These are phyloP conservation scores for Eucalyptus sideroxylon DNA, from an alignment of 345 rosid species.

Conservation along the genomic window DNA sequence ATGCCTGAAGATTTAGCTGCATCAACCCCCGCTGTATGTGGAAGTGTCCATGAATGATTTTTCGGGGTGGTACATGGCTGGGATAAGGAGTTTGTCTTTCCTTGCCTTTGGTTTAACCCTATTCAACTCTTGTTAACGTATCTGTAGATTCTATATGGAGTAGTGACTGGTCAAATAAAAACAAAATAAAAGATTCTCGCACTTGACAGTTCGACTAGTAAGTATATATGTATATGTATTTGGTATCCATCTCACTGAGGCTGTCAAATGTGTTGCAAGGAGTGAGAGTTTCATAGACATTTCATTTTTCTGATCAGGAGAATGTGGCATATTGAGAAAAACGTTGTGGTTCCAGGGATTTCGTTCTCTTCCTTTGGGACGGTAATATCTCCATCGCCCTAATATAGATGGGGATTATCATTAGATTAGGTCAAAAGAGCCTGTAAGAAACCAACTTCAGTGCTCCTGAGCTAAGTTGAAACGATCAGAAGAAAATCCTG, in stretches of 20 bases:
- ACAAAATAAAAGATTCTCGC: neutral
- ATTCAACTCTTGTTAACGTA: neutral
- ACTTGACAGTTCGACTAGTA: neutral
- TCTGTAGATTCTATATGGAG: neutral
- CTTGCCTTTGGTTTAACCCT: neutral
- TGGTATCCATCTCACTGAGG: neutral
- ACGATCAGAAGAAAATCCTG: neutral
- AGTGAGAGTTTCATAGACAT: neutral
- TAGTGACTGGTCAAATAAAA: neutral
- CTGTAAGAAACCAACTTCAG: neutral
- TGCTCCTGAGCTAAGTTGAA: neutral
- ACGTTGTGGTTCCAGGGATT: neutral
- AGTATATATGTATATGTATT: neutral
- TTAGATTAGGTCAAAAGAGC: neutral
- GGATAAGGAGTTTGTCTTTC: neutral
- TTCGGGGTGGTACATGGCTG: neutral
- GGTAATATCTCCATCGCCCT: neutral
- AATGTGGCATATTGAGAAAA: neutral
- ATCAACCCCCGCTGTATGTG: neutral
- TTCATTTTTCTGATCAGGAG: neutral
- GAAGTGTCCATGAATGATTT: neutral
- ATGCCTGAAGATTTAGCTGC: neutral
- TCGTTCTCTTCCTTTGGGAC: neutral
- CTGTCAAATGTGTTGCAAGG: neutral
- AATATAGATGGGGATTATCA: neutral